Evolutionary conservation across 2,329 filamentous ascomycete species (phyloP).

Genomic region (Botryotinia convoluta): DNA sequence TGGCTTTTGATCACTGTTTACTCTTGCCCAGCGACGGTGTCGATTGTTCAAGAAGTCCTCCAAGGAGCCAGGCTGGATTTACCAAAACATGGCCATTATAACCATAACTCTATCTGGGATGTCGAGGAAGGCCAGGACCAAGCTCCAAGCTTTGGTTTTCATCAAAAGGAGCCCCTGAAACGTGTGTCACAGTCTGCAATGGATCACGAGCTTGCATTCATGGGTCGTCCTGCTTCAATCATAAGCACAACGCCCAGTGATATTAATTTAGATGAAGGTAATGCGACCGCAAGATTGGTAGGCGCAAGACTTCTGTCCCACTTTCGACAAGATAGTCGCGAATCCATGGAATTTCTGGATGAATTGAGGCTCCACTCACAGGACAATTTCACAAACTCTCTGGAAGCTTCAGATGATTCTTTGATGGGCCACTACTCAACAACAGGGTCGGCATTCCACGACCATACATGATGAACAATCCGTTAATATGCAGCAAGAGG

Average conservation of each 20-base stretch:
- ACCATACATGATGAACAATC: background rate
- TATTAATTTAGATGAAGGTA: conserved; percentile 14
- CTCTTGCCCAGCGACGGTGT: conserved; percentile 19
- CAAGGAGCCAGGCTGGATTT: background rate
- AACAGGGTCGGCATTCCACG: background rate
- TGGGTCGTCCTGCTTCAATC: conserved; percentile 6
- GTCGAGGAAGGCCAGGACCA: background rate
- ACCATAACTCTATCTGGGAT: background rate
- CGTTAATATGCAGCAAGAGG: background rate
- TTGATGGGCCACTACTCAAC: background rate
- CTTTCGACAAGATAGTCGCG: background rate
- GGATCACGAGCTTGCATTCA: background rate
- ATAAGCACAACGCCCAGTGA: conserved; percentile 1
- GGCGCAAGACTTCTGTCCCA: background rate
- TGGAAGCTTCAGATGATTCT: background rate
- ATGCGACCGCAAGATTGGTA: background rate
- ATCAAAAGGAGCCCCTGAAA: background rate
- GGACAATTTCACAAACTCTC: background rate
- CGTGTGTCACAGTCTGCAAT: background rate
- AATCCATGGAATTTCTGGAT: background rate
- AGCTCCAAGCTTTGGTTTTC: background rate
- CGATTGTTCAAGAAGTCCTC: background rate
- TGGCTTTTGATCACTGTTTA: conserved; percentile 24
- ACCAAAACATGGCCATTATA: background rate
- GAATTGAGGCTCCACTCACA: background rate